Percentiles rank a stretch among this genome's conserved stretches.
Conservation (phyloP, 768 basidiomycete genomes). For the Trametes elegans region DNA sequence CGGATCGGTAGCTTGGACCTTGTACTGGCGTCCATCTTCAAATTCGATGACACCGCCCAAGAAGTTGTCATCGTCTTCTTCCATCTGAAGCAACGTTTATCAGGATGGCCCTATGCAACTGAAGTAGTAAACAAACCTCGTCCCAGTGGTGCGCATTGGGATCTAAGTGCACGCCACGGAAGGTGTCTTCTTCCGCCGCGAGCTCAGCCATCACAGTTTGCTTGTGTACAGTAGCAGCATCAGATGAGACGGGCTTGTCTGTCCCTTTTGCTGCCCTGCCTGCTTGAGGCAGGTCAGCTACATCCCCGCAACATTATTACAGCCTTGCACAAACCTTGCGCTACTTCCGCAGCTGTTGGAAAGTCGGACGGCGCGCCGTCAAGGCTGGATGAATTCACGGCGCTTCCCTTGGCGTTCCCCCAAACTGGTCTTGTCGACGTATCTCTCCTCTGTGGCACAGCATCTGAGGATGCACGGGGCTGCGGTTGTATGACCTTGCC, state of each 20-base stretch:
- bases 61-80: slow-evolving; percentile 91
- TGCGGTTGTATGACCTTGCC: slow-evolving; percentile 72
- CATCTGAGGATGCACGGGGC: slow-evolving; percentile 38
- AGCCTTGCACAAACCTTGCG: slow-evolving; percentile 60
- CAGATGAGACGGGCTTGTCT: slow-evolving; percentile 45
- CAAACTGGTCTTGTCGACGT: slow-evolving; percentile 58
- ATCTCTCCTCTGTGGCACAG: slow-evolving; percentile 33
- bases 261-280: slow-evolving; percentile 20
- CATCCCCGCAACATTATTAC: not conserved
- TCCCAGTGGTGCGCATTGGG: slow-evolving; percentile 98
- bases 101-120: not conserved
- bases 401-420: slow-evolving; percentile 55
- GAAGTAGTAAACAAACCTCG: slow-evolving; percentile 58
- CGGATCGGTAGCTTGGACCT: slow-evolving; percentile 54
- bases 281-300: not conserved
- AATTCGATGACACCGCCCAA: slow-evolving; percentile 91
- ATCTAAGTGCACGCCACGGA: slow-evolving; percentile 90
- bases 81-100: slow-evolving; percentile 41
- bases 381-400: slow-evolving; percentile 32
- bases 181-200: slow-evolving; percentile 86
- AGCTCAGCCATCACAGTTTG: slow-evolving; percentile 71
- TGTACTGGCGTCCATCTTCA: slow-evolving; percentile 91
- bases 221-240: slow-evolving; percentile 51
- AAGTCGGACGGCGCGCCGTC: slow-evolving; percentile 68
- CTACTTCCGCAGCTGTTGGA: slow-evolving; percentile 95